phyloP scores from a whole-genome alignment of 352 stramenopile genomes.

The Globisporangium okanoganense region DNA sequence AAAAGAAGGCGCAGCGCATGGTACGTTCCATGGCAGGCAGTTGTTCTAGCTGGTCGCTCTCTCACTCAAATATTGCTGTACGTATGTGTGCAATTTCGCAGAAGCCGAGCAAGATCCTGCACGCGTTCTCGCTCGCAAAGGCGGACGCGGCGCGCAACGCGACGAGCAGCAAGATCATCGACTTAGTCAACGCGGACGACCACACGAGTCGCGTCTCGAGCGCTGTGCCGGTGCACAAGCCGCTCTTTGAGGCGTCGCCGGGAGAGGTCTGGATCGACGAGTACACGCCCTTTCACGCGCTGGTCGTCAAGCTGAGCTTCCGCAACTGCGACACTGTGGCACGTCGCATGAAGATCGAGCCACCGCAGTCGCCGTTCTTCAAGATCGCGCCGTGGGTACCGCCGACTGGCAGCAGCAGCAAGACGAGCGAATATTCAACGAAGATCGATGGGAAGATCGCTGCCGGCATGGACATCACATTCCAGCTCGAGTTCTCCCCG shows the following conservation, averaged over 20 bases:
- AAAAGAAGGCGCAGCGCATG: conserved; percentile 18
- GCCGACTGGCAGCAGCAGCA: conserved; percentile 13
- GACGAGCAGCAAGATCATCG: conserved; percentile 38
- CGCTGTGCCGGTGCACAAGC: conserved; percentile 75
- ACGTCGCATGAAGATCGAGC: conserved; percentile 87
- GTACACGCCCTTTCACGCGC: conserved; percentile 87
- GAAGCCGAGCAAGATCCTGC: conserved; percentile 70
- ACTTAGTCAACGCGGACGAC: conserved; percentile 72
- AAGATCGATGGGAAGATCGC: conserved; percentile 81
- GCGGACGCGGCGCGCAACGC: conserved; percentile 32
- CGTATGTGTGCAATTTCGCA: conserved; percentile 2
- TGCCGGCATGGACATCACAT: conserved; percentile 92
- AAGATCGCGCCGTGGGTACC: conserved; percentile 35
- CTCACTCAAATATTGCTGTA: not conserved
- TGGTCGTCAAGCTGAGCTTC: conserved; percentile 85
- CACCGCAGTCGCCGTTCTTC: conserved; percentile 87
- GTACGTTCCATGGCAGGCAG: not conserved
- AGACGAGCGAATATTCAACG: not conserved
- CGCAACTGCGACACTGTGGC: conserved; percentile 91
- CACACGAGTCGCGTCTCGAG: conserved; percentile 59
- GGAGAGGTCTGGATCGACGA: conserved; percentile 89
- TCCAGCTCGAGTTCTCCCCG: conserved; percentile 88
- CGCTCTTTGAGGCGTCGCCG: conserved; percentile 85
- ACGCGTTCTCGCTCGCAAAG: conserved; percentile 58
- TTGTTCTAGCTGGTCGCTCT: not conserved